Base-by-base conservation (phyloP, 768 basidiomycete species). In the Lepiota subincarnata region DNA sequence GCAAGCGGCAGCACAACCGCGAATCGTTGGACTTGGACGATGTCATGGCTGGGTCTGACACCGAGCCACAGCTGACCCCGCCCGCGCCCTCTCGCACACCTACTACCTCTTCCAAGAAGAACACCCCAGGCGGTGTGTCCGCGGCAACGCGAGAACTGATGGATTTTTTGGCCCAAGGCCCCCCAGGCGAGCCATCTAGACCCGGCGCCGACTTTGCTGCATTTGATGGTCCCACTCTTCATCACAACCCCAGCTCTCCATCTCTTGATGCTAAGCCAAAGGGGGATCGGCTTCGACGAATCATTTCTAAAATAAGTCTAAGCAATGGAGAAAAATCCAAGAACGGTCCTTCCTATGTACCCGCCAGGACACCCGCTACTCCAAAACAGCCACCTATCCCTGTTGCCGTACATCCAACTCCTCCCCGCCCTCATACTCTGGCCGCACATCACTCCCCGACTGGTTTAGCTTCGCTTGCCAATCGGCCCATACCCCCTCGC, bases 21-120 rank as follows among this genome's bases (percentile, higher is more conserved):
- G 89, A 89, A 63, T 87, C 86, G 1, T 58, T 89, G 56, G 84
- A 90, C 65, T 61, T 90, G 57, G 89, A 92, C 62, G 87, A 88
- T 54, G 65, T 89, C 19, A 83, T 89, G 84, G 80, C 74, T 37
- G 82, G 76, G 19, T 86, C 81, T 6, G 88, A 86, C 57, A 81
- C 81, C 19, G 87, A 88, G 18, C 73, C 73, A 34, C 62, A 62
- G 14, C 57, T 54, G 18, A 41, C 55, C 26, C 55, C 65, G 18
- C 37, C 59, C 2, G 39, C 57, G 13, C 43, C 63, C 8, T 57
- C 58, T 37, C 63, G 62, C 50, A 60, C 62, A 7, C 54, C 61
- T 20, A 59, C 56, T 19, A 59, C 56, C 19, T 49, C 57, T 12
- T 61, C 50, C 61, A 60, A 60, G 39, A 59, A 48, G 52, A 34